phyloP scores from a whole-genome alignment of 2,329 filamentous ascomycete species.

The Scytalidium sp. region DNA sequence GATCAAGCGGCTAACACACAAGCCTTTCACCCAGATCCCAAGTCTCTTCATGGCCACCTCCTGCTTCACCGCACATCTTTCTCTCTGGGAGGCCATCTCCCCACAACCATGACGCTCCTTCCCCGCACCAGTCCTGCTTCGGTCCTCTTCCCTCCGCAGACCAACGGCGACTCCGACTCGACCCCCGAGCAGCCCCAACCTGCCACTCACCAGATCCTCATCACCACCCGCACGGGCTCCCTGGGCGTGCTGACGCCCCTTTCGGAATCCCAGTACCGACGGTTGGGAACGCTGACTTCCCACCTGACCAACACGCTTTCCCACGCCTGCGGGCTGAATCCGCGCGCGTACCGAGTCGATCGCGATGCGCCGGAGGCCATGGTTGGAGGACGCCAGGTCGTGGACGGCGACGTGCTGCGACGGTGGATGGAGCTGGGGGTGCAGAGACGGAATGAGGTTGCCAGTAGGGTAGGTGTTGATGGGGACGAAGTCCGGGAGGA shows the following conservation, averaged over 20 bases:
- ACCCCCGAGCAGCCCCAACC: conserved; percentile 22
- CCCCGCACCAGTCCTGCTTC: conserved; percentile 57
- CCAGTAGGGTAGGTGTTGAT: conserved; percentile 67
- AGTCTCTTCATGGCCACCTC: conserved; percentile 84
- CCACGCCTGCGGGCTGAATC: conserved; percentile 77
- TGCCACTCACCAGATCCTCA: conserved; percentile 53
- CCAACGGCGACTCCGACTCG: conserved; percentile 8
- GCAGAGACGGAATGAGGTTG: conserved; percentile 68
- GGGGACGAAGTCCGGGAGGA: conserved; percentile 68
- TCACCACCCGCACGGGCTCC: conserved; percentile 73
- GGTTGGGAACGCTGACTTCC: conserved; percentile 75
- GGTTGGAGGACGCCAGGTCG: conserved; percentile 42
- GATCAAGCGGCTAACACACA: conserved; percentile 1
- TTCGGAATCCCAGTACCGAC: conserved; percentile 76
- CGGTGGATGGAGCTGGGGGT: conserved; percentile 75
- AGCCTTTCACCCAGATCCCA: conserved; percentile 66
- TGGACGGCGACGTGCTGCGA: conserved; percentile 75
- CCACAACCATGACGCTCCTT: conserved; percentile 72
- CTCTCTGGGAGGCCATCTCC: conserved; percentile 74
- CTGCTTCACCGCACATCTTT: conserved; percentile 87
- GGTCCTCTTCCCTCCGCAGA: conserved; percentile 36
- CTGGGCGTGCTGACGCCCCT: conserved; percentile 76
- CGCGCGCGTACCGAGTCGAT: conserved; percentile 71
- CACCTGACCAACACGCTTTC: conserved; percentile 76
- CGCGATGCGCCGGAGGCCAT: conserved; percentile 42